Evolutionary conservation across 805 yeast species (phyloP), one percentile per base, ranked within the genome.

Genomic region (Ogataea siamensis): DNA sequence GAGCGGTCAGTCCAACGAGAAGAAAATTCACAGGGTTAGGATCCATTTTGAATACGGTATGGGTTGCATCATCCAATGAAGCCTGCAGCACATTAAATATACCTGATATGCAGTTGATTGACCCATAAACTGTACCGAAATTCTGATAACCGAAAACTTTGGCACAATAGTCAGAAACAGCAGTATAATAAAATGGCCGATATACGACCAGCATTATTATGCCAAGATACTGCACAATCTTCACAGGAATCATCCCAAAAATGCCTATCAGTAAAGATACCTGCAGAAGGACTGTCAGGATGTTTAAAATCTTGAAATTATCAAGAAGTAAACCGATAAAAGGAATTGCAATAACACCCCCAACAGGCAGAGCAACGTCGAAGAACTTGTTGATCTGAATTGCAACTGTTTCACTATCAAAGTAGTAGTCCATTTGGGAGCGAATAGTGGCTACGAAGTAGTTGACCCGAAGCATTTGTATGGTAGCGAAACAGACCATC

Each of bases 81-180:
- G 83, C 79, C 54, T 87, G 96, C 5, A 75, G 54, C 50, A 87
- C 67, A 60, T 88, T 89, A 60, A 82, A 76, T n/a, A 83, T 43
- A 5, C 97, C 97, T 11, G 95, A 78, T 43, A 84, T 67, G 41
- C 88, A 81, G 54, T 88, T 87, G 53, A 88, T 71, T 13, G 89
- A 64, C 1, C 98, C 98, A 56, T 91, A 91, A 5, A 91, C 81
- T 1, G 88, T 84, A 24, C 97, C 97, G 63, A 91, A 89, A 1
- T 94, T 87, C 39, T 78, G 81, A 61, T 84, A 88, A 0, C 98
- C 98, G 65, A 91, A 89, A 21, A 89, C 91, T 58, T 89, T 89
- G 19, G 95, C 94, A 53, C 88, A 76, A 59, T 81, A 87, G 61
- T 91, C 97, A 1, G 95, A 84, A 5, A 88, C 87, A 2, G 94